Percentiles rank a stretch among this genome's conserved stretches.
These are phyloP conservation scores for Clathrus columnatus DNA, from an alignment of 768 basidiomycete species.

Conservation along the genomic window DNA sequence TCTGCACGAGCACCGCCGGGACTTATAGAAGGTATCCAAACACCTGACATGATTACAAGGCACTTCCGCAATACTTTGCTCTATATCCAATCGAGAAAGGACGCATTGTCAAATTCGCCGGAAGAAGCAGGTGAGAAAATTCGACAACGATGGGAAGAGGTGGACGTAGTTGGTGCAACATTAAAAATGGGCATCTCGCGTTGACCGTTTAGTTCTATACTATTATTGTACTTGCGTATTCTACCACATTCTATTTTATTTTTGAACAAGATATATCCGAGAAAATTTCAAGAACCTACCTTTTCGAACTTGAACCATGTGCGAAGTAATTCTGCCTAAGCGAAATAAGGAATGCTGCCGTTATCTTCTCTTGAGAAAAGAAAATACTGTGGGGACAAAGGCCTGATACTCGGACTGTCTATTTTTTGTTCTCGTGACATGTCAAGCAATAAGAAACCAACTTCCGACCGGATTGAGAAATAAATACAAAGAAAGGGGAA, in stretches of 20 bases:
- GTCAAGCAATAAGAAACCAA: neutral
- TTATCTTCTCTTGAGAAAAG: neutral
- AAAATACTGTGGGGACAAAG: no score
- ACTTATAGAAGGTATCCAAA: conserved; percentile 84
- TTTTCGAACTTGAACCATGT: neutral
- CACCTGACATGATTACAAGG: conserved; percentile 86
- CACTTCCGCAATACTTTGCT: conserved; percentile 89
- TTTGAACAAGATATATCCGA: neutral
- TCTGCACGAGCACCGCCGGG: conserved; percentile 82
- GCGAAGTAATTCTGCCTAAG: neutral
- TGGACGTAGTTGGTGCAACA: conserved; percentile 80
- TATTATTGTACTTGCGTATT: conserved; percentile 4
- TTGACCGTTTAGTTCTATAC: conserved; percentile 1
- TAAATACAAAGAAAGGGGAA: neutral
- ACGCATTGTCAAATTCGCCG: conserved; percentile 21
- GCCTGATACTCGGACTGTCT: no score
- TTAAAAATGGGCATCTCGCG: conserved; percentile 73
- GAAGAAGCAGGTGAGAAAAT: conserved; percentile 33
- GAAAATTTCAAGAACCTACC: neutral
- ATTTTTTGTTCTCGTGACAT: neutral
- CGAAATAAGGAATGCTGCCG: neutral
- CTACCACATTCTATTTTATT: conserved; percentile 4
- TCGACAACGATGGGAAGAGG: conserved; percentile 65
- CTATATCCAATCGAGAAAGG: conserved; percentile 75
- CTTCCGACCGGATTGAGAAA: neutral